Evolutionary conservation across 129 eudicot genomes (phyloP), one percentile per base, ranked within the genome.

Genomic region (Dittrichia graveolens): DNA sequence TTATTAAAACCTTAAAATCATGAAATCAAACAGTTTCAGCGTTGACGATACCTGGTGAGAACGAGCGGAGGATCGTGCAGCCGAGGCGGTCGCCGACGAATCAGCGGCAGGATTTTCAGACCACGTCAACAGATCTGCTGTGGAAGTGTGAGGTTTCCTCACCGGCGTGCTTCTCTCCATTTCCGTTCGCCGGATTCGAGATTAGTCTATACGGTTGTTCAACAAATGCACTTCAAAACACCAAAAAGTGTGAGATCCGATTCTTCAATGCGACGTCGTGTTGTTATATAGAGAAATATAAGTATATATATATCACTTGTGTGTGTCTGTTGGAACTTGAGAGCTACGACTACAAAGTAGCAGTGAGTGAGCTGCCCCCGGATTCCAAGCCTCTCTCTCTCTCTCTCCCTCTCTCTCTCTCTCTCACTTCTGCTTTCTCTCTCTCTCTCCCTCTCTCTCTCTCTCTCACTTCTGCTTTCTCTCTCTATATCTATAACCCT

Each of bases 91-190:
- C 7, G 87, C 84, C 8, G 95, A 80, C 3, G 91, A 87, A 73
- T 84, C 82, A 24, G 82, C 79, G 50, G 92, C 85, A 4, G 96
- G 86, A 76, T 53, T 86, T 65, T 94, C 98, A 65, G 95, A 86
- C 98, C 98, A 94, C 31, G 92, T 86, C 65, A 94, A 86, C 84
- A 90, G 96, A 94, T 94, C 96, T 81, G 98, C 95, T 31, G 98
- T 90, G 58, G 98, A 89, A 5, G 91, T 82, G 86, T 93, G 92
- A 61, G 95, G 89, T 75, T 90, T 93, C 56, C 98, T 87, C 80
- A 90, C 95, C 75, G 98, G 98, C 40, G 96, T 87, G 55, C 53
- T 79, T 60, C 81, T 86, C 47, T 86, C 89, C 96, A 89, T 89
- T 69, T 46, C 37, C 8, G 10, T 41, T 53, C 15, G 45, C 65